These are phyloP conservation scores for Sanguinoderma infundibulare DNA, from an alignment of 1,284 basidiomycete genomes.

Conservation along the genomic window DNA sequence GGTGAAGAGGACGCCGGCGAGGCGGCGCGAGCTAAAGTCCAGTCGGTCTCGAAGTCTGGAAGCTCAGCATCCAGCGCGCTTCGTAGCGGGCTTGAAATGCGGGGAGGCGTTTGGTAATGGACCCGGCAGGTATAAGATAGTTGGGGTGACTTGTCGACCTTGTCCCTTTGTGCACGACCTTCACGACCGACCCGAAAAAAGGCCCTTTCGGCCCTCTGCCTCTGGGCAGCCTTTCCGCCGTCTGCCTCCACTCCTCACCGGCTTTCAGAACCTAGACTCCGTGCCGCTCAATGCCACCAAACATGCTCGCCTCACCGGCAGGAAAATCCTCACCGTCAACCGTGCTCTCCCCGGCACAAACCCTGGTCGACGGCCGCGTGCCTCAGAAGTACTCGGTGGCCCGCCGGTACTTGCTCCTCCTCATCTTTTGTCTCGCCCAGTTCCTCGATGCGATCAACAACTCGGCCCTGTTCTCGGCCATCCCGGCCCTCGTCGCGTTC, in stretches of 20 bases:
- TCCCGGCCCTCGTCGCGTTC: slow-evolving; percentile 38
- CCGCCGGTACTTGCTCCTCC: slow-evolving; percentile 39
- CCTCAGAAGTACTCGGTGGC: slow-evolving; percentile 32
- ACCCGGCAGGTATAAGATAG: background rate
- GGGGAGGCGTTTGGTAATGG: background rate
- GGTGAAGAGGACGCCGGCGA: background rate
- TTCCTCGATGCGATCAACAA: slow-evolving; percentile 55
- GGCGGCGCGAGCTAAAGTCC: background rate
- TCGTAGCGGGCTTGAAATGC: background rate
- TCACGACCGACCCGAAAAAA: background rate
- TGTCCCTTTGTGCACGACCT: slow-evolving; percentile 1
- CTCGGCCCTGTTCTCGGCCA: slow-evolving; percentile 49
- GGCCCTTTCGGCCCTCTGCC: background rate
- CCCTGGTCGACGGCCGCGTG: slow-evolving; percentile 33
- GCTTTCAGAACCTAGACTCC: background rate
- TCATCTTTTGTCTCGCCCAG: slow-evolving; percentile 49
- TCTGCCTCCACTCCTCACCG: background rate
- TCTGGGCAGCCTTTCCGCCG: background rate
- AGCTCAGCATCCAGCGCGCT: background rate
- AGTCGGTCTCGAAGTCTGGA: background rate
- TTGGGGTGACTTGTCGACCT: background rate
- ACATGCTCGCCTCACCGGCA: slow-evolving; percentile 26
- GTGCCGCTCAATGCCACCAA: background rate
- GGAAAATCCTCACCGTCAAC: slow-evolving; percentile 11
- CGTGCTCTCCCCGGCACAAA: slow-evolving; percentile 30